These are phyloP conservation scores for Calophaca sinica DNA, from an alignment of 306 rosid species.

Conservation along the genomic window DNA sequence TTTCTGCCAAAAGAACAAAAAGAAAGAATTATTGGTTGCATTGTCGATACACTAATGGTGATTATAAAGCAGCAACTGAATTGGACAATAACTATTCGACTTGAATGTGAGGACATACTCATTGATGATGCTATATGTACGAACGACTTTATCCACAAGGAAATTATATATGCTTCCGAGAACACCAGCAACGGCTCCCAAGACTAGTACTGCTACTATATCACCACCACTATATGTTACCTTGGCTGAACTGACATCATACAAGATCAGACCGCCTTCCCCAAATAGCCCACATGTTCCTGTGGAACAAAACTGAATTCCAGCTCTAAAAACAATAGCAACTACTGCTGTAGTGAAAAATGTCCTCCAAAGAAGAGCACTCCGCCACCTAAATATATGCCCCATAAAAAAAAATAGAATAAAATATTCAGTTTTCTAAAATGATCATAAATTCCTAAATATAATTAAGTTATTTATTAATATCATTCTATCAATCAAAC, in stretches of 20 bases:
- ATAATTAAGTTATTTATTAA: constrained; percentile 27
- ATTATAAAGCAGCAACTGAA: constrained; percentile 23
- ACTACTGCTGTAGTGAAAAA: constrained; percentile 96
- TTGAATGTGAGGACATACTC: constrained; percentile 65
- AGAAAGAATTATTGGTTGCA: constrained; percentile 11
- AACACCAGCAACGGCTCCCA: constrained; percentile 79
- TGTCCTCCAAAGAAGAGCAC: constrained; percentile 92
- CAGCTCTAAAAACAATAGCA: constrained; percentile 74
- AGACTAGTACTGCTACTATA: constrained; percentile 60
- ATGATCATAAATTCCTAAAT: not conserved
- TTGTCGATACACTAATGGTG: constrained; percentile 4
- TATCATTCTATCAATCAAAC: not conserved
- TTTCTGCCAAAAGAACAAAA: constrained; percentile 64
- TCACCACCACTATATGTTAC: constrained; percentile 56
- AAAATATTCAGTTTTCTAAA: constrained; percentile 27
- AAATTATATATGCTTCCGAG: constrained; percentile 87
- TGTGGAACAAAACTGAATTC: constrained; percentile 68
- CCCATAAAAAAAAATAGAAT: constrained; percentile 28
- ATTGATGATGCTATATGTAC: constrained; percentile 83
- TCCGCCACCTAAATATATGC: constrained; percentile 76
- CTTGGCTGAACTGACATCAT: constrained; percentile 61
- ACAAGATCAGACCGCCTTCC: constrained; percentile 87
- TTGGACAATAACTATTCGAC: constrained; percentile 23
- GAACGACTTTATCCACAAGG: constrained; percentile 87
- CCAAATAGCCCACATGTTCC: constrained; percentile 91